phyloP scores from a whole-genome alignment of 192 early-diverging fungal genomes.

The Podila verticillata region DNA sequence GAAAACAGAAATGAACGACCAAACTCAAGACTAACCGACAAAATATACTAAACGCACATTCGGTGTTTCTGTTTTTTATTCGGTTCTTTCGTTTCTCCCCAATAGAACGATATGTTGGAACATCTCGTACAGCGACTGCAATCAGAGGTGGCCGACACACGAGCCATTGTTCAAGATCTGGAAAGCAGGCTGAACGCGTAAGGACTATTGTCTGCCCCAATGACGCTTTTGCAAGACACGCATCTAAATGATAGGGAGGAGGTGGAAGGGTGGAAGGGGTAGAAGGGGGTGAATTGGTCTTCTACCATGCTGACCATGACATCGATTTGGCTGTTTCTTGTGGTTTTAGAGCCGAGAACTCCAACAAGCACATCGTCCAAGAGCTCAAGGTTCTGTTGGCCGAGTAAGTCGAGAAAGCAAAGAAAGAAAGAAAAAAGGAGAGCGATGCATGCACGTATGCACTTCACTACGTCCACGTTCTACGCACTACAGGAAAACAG shows the following conservation, averaged over 20 bases:
- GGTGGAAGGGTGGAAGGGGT: too few species aligned
- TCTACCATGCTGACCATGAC: not conserved
- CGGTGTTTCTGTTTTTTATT: not conserved
- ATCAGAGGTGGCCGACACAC: conserved; percentile 46
- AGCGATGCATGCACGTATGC: not conserved
- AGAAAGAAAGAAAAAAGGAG: not conserved
- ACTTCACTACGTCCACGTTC: not conserved
- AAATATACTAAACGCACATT: too few species aligned
- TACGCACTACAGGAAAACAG: not conserved
- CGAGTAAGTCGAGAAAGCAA: conserved; percentile 40
- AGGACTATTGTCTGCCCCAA: not conserved
- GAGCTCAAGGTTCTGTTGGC: conserved; percentile 40
- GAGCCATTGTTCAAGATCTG: conserved; percentile 38
- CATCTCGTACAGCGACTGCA: conserved; percentile 39
- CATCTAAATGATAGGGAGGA: too few species aligned
- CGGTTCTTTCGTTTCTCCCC: not conserved
- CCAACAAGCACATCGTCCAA: conserved; percentile 48
- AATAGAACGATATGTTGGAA: conserved; percentile 35
- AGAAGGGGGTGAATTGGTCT: not conserved
- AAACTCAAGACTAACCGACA: too few species aligned
- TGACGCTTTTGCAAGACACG: too few species aligned
- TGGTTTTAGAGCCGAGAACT: conserved; percentile 34
- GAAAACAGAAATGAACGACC: too few species aligned
- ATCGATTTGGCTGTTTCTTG: not conserved
- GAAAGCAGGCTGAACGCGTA: conserved; percentile 45